Evolutionary conservation across 2,329 filamentous ascomycete genomes (phyloP).

Genomic region (Aspergillus brunneoviolaceus): DNA sequence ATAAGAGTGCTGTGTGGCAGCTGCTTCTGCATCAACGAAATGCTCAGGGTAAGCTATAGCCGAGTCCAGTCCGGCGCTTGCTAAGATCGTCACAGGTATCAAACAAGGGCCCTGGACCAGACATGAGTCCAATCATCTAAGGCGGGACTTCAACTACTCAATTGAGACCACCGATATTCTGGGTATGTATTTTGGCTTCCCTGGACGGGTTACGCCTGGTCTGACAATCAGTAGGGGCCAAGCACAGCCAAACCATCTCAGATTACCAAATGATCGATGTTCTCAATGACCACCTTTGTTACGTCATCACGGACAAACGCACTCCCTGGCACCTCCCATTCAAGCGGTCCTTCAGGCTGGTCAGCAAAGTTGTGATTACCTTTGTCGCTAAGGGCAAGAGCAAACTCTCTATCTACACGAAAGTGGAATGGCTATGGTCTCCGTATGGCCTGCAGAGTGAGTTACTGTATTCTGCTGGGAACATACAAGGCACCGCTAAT

Average conservation of each 20-base stretch:
- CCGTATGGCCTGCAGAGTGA: constrained; percentile 52
- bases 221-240: constrained; percentile 37
- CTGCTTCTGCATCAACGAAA: constrained; percentile 81
- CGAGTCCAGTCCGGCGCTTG: background rate
- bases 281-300: constrained; percentile 72
- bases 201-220: background rate
- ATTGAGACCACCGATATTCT: constrained; percentile 67
- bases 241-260: constrained; percentile 62
- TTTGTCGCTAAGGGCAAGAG: constrained; percentile 89
- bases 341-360: constrained; percentile 72
- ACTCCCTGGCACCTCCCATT: constrained; percentile 83
- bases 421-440: constrained; percentile 78
- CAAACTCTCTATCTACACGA: constrained; percentile 83
- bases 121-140: constrained; percentile 68
- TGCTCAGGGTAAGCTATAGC: constrained; percentile 55
- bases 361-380: constrained; percentile 91
- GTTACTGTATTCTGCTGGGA: constrained; percentile 13
- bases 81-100: constrained; percentile 55
- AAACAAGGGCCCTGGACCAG: constrained; percentile 82
- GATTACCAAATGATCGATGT: constrained; percentile 88
- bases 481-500: constrained; percentile 2
- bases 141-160: constrained; percentile 77
- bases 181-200: constrained; percentile 44
- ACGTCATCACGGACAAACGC: constrained; percentile 64
- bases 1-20: constrained; percentile 92